phyloP scores from a whole-genome alignment of 371 early-diverging fungal species.

The Syncephalastrum racemosum region DNA sequence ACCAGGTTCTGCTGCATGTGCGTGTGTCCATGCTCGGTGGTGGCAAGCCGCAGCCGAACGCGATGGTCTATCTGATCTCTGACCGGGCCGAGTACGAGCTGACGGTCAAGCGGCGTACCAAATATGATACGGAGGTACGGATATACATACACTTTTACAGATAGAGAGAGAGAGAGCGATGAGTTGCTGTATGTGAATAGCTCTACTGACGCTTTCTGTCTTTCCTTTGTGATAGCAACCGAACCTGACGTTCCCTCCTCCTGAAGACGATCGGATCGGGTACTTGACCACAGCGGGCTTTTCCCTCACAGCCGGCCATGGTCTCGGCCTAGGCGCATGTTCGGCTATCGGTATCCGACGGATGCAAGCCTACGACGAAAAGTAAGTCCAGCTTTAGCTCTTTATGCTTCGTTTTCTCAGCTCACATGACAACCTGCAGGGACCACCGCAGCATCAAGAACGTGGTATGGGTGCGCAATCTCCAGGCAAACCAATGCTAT shows the following conservation, averaged over 20 bases:
- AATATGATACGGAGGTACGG: neutral
- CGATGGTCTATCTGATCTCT: conserved; percentile 49
- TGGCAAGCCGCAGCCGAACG: conserved; percentile 53
- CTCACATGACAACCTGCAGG: no score
- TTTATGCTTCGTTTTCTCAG: no score
- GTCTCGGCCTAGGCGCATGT: conserved; percentile 63
- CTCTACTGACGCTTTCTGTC: no score
- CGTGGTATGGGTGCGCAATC: no score
- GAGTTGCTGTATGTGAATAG: no score
- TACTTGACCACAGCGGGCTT: conserved; percentile 73
- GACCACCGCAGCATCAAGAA: no score
- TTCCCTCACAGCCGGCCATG: conserved; percentile 64
- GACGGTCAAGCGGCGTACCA: neutral
- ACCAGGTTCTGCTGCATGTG: conserved; percentile 46
- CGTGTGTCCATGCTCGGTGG: conserved; percentile 42
- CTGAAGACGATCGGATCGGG: conserved; percentile 53
- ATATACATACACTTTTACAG: neutral
- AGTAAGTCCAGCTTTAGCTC: conserved; percentile 15
- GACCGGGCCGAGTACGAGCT: conserved; percentile 25
- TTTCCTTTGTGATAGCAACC: neutral
- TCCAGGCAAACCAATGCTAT: no score
- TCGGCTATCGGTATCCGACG: conserved; percentile 38
- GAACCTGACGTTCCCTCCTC: conserved; percentile 15
- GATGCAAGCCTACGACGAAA: conserved; percentile 22
- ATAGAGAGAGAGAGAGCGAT: no score